Evolutionary conservation across 805 yeast genomes (phyloP).

Genomic region (Starmerella kuoi): DNA sequence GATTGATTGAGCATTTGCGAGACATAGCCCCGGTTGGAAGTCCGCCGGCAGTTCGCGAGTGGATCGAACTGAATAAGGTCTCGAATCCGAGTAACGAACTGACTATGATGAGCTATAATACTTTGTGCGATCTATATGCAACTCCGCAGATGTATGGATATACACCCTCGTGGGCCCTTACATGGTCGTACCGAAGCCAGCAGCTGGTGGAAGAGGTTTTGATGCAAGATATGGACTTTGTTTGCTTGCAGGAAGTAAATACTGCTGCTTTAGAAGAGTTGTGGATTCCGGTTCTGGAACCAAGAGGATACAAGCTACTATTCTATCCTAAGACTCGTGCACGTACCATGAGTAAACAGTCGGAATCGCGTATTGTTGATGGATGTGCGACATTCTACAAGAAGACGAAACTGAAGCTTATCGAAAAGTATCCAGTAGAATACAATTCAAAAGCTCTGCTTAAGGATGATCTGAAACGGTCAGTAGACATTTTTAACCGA

Average conservation of each 20-base stretch:
- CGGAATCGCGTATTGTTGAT: constrained; percentile 82
- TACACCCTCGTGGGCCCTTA: constrained; percentile 94
- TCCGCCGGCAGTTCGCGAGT: constrained; percentile 63
- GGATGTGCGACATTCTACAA: constrained; percentile 95
- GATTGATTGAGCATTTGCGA: constrained; percentile 64
- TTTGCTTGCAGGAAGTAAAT: constrained; percentile 94
- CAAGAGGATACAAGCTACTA: constrained; percentile 65
- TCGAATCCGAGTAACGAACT: constrained; percentile 47
- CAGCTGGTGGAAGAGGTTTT: constrained; percentile 61
- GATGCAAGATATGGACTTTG: constrained; percentile 53
- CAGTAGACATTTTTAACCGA: constrained; percentile 89
- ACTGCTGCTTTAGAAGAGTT: constrained; percentile 71
- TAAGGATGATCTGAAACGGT: constrained; percentile 69
- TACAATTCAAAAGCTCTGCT: constrained; percentile 43
- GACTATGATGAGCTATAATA: constrained; percentile 76
- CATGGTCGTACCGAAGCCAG: constrained; percentile 82
- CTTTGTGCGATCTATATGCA: constrained; percentile 91
- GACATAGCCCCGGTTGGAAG: constrained; percentile 63
- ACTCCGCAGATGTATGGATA: constrained; percentile 83
- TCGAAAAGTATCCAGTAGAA: constrained; percentile 65
- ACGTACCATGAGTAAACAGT: constrained; percentile 60
- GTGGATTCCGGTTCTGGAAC: constrained; percentile 65
- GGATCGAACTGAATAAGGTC: constrained; percentile 69
- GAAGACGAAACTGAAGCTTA: constrained; percentile 50
- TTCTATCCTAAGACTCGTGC: constrained; percentile 87